Percentiles rank a stretch among this genome's conserved stretches.
Conservation (phyloP, 2,329 filamentous ascomycete species). For the Neoarthrinium moseri region DNA sequence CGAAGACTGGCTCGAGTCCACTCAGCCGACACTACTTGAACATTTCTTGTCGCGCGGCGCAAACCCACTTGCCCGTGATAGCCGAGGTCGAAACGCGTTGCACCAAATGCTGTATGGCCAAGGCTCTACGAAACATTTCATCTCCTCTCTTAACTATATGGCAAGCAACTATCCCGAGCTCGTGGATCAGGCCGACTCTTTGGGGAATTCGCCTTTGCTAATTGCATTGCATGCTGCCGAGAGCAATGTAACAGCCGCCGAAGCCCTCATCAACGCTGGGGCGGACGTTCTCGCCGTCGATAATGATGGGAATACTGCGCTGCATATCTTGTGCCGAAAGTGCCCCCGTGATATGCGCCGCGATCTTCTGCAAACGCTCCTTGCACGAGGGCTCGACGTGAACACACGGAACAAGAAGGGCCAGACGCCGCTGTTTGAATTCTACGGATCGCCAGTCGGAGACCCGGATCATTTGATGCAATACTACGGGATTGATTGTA, state of each 20-base stretch:
- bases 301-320: not conserved
- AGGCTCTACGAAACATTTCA: no score
- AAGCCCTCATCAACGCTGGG: not conserved
- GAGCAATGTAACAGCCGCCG: not conserved
- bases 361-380: not conserved
- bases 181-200: not conserved
- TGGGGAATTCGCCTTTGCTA: not conserved
- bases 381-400: not conserved
- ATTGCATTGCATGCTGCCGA: no score
- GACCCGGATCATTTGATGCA: no score
- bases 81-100: not conserved
- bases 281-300: not conserved
- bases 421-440: not conserved
- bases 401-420: not conserved
- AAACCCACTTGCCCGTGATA: no score
- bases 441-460: no score
- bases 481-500: no score
- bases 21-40: no score
- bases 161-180: not conserved
- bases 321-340: not conserved
- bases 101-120: no score
- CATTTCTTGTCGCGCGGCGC: no score
- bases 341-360: not conserved
- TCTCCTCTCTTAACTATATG: not conserved
- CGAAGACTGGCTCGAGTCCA: no score